These are phyloP conservation scores for Liriodendron chinense DNA, from an alignment of 164 flowering plant genomes.

Conservation along the genomic window DNA sequence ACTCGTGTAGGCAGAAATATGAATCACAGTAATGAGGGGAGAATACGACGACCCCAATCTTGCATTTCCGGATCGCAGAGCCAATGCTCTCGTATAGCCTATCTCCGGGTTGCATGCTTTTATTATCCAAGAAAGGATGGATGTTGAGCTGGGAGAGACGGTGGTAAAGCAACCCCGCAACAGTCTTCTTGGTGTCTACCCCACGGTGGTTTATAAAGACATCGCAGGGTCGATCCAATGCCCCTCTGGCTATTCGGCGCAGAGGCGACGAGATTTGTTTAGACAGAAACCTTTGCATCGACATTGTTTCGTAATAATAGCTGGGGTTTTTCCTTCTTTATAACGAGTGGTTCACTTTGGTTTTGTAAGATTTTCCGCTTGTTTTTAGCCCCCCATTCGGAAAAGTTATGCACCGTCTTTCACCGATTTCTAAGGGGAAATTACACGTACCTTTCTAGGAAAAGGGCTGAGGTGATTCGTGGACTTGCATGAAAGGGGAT, in stretches of 20 bases:
- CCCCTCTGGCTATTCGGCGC: neutral
- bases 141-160: constrained; percentile 26
- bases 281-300: neutral
- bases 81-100: constrained; percentile 43
- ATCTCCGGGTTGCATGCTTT: constrained; percentile 70
- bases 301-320: neutral
- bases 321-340: neutral
- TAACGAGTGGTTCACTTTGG: too few species aligned
- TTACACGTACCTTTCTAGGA: too few species aligned
- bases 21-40: constrained; percentile 69
- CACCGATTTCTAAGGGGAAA: too few species aligned
- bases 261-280: neutral
- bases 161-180: constrained; percentile 50
- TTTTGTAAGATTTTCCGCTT: too few species aligned
- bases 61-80: constrained; percentile 31
- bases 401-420: too few species aligned
- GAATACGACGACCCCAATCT: constrained; percentile 54
- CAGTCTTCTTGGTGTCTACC: constrained; percentile 49
- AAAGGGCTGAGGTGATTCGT: too few species aligned
- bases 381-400: too few species aligned
- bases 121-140: constrained; percentile 51
- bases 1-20: constrained; percentile 61
- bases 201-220: constrained; percentile 71
- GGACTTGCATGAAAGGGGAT: too few species aligned
- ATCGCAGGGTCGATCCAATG: constrained; percentile 24